phyloP scores from a whole-genome alignment of 805 yeast genomes.

The Teunomyces atbi region DNA sequence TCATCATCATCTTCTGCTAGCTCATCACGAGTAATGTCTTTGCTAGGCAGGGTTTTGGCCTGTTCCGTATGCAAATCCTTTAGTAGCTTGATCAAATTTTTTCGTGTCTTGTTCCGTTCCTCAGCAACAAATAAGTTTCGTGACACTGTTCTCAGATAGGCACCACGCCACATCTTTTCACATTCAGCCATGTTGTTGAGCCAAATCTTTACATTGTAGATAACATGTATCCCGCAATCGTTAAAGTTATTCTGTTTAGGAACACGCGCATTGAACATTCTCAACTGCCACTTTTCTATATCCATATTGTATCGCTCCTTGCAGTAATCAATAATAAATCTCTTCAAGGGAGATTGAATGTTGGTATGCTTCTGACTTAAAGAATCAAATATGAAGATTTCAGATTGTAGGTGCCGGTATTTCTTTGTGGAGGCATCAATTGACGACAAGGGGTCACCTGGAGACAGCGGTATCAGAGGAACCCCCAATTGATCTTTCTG shows the following conservation, averaged over 20 bases:
- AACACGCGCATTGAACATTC: slow-evolving; percentile 51
- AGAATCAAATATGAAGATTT: slow-evolving; percentile 73
- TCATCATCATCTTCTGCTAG: slow-evolving; percentile 16
- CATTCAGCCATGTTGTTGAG: slow-evolving; percentile 49
- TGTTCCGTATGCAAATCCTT: slow-evolving; percentile 23
- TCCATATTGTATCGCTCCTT: slow-evolving; percentile 54
- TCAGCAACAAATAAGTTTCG: slow-evolving; percentile 23
- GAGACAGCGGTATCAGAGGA: too few species aligned
- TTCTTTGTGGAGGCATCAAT: neutral
- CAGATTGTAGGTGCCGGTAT: slow-evolving; percentile 19
- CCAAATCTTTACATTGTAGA: slow-evolving; percentile 66
- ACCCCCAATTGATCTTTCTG: too few species aligned
- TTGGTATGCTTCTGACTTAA: slow-evolving; percentile 57
- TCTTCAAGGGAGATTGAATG: slow-evolving; percentile 51
- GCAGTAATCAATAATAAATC: slow-evolving; percentile 67
- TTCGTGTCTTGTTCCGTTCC: slow-evolving; percentile 30
- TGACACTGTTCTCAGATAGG: slow-evolving; percentile 10
- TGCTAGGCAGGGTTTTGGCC: slow-evolving; percentile 1
- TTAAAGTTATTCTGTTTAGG: slow-evolving; percentile 86
- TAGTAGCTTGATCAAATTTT: slow-evolving; percentile 22
- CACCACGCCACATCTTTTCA: slow-evolving; percentile 46
- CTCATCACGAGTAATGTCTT: neutral
- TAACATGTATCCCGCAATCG: slow-evolving; percentile 93
- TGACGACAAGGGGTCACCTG: neutral
- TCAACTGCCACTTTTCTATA: slow-evolving; percentile 47